Conservation (phyloP, 306 rosid genomes). For the Leucaena leucocephala region DNA sequence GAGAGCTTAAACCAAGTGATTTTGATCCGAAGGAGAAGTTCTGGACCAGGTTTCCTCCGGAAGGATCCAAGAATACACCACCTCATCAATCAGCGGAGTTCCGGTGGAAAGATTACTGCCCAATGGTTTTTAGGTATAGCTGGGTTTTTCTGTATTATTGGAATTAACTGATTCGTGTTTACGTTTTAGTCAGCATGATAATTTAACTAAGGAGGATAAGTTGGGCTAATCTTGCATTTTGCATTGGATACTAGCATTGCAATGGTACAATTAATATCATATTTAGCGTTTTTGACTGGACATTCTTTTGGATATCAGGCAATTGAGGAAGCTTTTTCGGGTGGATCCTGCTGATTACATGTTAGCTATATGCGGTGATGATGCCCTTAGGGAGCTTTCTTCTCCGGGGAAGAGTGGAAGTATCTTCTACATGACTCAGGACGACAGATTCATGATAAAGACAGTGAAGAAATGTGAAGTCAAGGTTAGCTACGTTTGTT, state of each 20-base stretch:
- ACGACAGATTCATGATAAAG: slow-evolving; percentile 94
- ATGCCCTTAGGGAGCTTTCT: slow-evolving; percentile 57
- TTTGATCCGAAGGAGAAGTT: slow-evolving; percentile 57
- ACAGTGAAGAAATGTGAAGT: slow-evolving; percentile 98
- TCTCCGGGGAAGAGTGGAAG: slow-evolving; percentile 99
- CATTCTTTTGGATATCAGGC: slow-evolving; percentile 57
- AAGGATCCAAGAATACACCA: slow-evolving; percentile 55
- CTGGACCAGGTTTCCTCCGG: slow-evolving; percentile 58
- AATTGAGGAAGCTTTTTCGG: slow-evolving; percentile 60
- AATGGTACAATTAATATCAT: neutral
- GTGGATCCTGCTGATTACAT: slow-evolving; percentile 62
- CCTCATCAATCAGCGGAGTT: slow-evolving; percentile 53
- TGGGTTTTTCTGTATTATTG: neutral
- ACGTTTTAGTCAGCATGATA: neutral
- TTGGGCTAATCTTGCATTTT: slow-evolving; percentile 10
- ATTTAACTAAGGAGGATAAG: neutral
- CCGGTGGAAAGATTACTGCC: slow-evolving; percentile 62
- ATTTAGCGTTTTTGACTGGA: slow-evolving; percentile 17
- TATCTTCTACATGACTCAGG: slow-evolving; percentile 90
- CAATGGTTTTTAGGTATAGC: slow-evolving; percentile 48
- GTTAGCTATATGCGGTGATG: slow-evolving; percentile 57
- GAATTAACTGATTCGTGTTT: neutral
- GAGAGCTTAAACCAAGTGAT: slow-evolving; percentile 48
- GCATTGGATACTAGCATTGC: neutral
- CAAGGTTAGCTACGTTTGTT: slow-evolving; percentile 64